Evolutionary conservation across 2,329 filamentous ascomycete species (phyloP).

Genomic region (Ilyonectria mors-panacis): DNA sequence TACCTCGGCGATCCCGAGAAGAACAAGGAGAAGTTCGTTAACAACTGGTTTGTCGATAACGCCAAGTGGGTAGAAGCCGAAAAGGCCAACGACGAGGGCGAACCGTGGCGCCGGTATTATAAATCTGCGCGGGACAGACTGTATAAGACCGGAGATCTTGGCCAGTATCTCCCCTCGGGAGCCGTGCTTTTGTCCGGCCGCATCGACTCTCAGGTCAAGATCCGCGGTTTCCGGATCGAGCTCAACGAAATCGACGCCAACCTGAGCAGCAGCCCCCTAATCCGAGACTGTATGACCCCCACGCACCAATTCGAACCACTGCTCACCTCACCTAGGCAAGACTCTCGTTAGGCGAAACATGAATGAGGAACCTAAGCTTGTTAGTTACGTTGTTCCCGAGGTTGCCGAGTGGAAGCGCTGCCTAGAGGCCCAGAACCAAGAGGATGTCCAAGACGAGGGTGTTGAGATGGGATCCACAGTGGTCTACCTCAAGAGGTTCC

Average conservation of each 20-base stretch:
- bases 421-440: conserved; percentile 68
- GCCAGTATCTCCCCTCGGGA: conserved; percentile 55
- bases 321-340: no score
- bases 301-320: no score
- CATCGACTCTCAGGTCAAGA: conserved; percentile 91
- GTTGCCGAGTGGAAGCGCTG: conserved; percentile 78
- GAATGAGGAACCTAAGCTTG: conserved; percentile 82
- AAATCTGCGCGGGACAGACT: conserved; percentile 86
- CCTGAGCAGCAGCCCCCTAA: conserved; percentile 79
- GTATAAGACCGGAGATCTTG: conserved; percentile 90
- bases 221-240: conserved; percentile 95
- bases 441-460: conserved; percentile 71
- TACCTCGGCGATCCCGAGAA: conserved; percentile 75
- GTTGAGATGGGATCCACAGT: conserved; percentile 59
- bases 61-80: conserved; percentile 78
- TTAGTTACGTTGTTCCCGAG: conserved; percentile 88
- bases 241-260: conserved; percentile 93
- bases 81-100: conserved; percentile 67
- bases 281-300: conserved; percentile 92
- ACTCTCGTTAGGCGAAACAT: conserved; percentile 75
- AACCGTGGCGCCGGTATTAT: conserved; percentile 86
- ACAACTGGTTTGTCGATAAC: conserved; percentile 89
- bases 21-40: conserved; percentile 83
- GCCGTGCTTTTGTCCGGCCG: neutral
- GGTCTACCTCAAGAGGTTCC: conserved; percentile 62